Base-by-base conservation (phyloP, 2,329 filamentous ascomycete species). In the Botryotinia globosa region DNA sequence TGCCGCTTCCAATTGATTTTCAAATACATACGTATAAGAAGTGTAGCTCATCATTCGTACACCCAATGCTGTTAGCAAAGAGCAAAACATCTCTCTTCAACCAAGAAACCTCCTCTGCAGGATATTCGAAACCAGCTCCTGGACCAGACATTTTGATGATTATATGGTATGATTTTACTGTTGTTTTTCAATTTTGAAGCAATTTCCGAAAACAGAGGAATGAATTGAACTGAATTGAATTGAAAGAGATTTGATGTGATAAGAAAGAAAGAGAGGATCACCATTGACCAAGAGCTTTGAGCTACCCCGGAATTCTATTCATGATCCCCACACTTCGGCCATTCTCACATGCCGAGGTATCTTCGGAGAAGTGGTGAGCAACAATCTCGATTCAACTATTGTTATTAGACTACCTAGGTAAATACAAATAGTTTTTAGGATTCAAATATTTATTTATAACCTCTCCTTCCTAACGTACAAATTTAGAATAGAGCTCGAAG, bases 21-120 rank as follows among this genome's bases (percentile, higher is more conserved):
- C 58, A 73, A 59, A 72, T 51, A 80, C 88, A 74, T 86, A 96
- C 94, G 79, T 94, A 98, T 83, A 97, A 90, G 81, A 95, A 97
- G 81, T 97, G 94, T 80, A 97, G 89, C 85, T 98, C 94, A 78
- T 97, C n/a, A 58, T 87, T 87, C 20, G 89, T 95, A 80, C 87
- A 90, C 72, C 94, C 94, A 81, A 98, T 95, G 84, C 91, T 95
- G 83, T 92, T 91, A 78, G 94, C 94, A 82, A 98, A 98, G 74
- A 98, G 90, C 74, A 98, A 86, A 51, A 91, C 89, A 85, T 98
- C 94, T 77, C 94, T 90, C 87, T 94, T 94, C 78, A 93, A 83
- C 94, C 94, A 98, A 78, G 91, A 88, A 18, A 97, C 93, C 80
- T 91, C 88, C 79, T 89, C 85, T 65, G 88, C 83, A 73, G 93